phyloP scores from a whole-genome alignment of 2,329 filamentous ascomycete genomes.

The Byssothecium circinans region DNA sequence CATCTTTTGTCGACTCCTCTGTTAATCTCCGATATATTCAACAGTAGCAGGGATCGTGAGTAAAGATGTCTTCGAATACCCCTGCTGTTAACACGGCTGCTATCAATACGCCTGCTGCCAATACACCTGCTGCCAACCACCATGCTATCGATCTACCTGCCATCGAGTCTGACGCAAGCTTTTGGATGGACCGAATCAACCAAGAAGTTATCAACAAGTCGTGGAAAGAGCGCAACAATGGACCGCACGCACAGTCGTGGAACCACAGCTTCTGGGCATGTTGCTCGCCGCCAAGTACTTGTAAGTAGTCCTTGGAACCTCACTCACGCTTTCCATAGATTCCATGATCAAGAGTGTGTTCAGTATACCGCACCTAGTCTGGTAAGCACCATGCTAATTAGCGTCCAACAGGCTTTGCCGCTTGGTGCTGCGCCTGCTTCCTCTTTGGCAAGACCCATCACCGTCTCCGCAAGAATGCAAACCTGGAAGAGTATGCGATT shows the following conservation, averaged over 20 bases:
- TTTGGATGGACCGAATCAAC: constrained; percentile 1
- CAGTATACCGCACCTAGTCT: too few relatives aligned
- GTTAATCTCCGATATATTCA: neutral
- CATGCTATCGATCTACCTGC: neutral
- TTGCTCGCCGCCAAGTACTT: constrained; percentile 25
- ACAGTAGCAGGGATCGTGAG: neutral
- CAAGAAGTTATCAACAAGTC: neutral
- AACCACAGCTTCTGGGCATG: constrained; percentile 20
- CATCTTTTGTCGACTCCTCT: neutral
- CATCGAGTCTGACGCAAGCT: neutral
- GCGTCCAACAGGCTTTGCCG: neutral
- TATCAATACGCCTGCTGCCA: too few relatives aligned
- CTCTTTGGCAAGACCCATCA: constrained; percentile 43
- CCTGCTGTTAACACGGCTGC: too few relatives aligned
- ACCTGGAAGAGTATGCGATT: constrained; percentile 34
- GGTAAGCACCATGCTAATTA: neutral
- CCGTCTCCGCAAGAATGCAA: constrained; percentile 34
- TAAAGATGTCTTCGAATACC: neutral
- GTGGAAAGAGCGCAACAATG: neutral
- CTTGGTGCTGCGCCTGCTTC: constrained; percentile 34
- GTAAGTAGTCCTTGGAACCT: too few relatives aligned
- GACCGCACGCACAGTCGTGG: constrained; percentile 3
- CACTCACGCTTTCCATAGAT: neutral
- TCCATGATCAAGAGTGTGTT: neutral
- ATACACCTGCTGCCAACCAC: too few relatives aligned